Evolutionary conservation across 2,329 filamentous ascomycete species (phyloP), one percentile per base, ranked within the genome.

Genomic region (Magnaporthales sp.): DNA sequence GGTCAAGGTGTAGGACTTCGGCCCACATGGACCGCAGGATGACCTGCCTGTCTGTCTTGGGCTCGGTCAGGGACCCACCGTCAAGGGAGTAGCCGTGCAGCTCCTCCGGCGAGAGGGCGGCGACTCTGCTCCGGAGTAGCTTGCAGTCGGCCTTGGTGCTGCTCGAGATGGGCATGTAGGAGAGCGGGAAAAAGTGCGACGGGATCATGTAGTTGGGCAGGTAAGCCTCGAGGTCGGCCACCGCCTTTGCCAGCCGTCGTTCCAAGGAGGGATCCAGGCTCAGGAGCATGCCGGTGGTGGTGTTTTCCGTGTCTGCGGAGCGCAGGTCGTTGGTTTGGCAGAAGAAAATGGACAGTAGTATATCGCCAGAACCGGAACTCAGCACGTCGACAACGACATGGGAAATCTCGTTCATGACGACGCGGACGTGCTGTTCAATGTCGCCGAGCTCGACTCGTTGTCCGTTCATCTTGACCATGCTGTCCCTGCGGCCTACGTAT

Each of bases 11-110:
- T 31, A 86, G 73, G 1, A 84, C 78, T 4, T 77, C 77, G 38
- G 79, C 77, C 84, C 84, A 87, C 13, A 84, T 74, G 6, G 74
- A 72, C 13, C 78, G 78, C 5, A 87, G 74, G 8, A 74, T 77
- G 64, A 76, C 76, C 70, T 84, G 80, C 69, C 77, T 80, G 24
- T 70, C 70, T 0, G 80, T 73, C 27, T 70, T 9, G 22, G 51
- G 51, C 22, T 4, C 13, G 22, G 51, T 54, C 15, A 54, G 66
- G 0, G 76, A 5, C 58, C 15, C 58, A 10, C 22, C 11, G 9
- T 61, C 58, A 11, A 61, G 51, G 22, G 51, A 22, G 51, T 54
- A 54, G 51, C 51, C 4, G 22, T 54, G 51, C 22, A 54, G 51
- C 22, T 54, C 4, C 51, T 54, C 51, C 15, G 51, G 22, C 51